A percentile compares a stretch with the other conserved stretches of the same genome.
phyloP scores from a whole-genome alignment of 306 rosid genomes.

The Cicer chorassanicum region DNA sequence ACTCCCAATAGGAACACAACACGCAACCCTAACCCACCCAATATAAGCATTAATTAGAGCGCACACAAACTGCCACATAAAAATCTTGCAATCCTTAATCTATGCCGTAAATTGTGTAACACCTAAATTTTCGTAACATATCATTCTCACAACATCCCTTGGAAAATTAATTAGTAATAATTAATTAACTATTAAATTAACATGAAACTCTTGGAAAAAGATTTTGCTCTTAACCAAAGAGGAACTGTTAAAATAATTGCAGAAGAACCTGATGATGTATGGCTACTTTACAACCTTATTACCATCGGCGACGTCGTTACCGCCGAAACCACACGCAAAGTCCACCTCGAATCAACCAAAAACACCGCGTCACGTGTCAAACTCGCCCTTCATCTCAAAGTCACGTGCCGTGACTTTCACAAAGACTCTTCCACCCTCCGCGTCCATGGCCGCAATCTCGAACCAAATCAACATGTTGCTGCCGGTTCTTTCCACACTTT shows the following conservation, averaged over 20 bases:
- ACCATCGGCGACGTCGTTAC: constrained; percentile 47
- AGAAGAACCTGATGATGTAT: constrained; percentile 49
- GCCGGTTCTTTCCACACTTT: constrained; percentile 48
- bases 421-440: constrained; percentile 51
- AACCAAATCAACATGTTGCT: constrained; percentile 19
- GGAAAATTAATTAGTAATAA: too few species aligned
- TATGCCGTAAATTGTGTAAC: background rate
- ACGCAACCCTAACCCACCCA: constrained; percentile 2
- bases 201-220: constrained; percentile 47
- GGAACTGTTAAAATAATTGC: constrained; percentile 47
- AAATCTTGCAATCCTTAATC: background rate
- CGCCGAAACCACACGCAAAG: constrained; percentile 51
- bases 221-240: constrained; percentile 38
- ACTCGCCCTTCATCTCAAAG: constrained; percentile 46
- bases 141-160: background rate
- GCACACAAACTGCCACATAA: background rate
- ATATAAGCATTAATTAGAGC: background rate
- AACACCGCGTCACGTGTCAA: constrained; percentile 44
- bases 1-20: constrained; percentile 5
- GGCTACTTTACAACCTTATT: constrained; percentile 52
- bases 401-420: constrained; percentile 43
- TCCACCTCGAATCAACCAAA: constrained; percentile 44
- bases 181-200: background rate
- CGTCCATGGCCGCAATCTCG: constrained; percentile 45
- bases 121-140: background rate